These are phyloP conservation scores for Vicia faba DNA, from an alignment of 306 rosid genomes.

Conservation along the genomic window DNA sequence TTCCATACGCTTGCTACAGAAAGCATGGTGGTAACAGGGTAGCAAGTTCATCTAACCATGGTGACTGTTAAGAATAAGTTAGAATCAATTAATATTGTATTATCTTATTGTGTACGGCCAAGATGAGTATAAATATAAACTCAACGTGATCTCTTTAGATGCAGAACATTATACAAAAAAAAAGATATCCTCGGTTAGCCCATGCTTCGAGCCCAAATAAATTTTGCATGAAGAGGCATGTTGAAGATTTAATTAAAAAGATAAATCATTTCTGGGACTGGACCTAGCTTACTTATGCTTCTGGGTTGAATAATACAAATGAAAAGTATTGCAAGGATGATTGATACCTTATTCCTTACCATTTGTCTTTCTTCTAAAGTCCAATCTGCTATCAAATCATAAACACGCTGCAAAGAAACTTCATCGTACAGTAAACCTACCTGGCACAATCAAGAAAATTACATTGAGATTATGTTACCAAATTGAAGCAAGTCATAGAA, in stretches of 20 bases:
- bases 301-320: slow-evolving; percentile 20
- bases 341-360: slow-evolving; percentile 73
- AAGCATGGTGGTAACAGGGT: neutral
- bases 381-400: slow-evolving; percentile 87
- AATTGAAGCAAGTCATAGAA: slow-evolving; percentile 19
- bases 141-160: no score
- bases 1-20: no score
- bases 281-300: slow-evolving; percentile 10
- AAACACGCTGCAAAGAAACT: slow-evolving; percentile 68
- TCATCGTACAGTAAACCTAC: slow-evolving; percentile 86
- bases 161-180: no score
- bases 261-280: neutral
- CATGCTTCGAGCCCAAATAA: slow-evolving; percentile 19
- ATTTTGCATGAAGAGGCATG: slow-evolving; percentile 1
- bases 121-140: no score
- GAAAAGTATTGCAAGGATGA: slow-evolving; percentile 31
- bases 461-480: slow-evolving; percentile 32
- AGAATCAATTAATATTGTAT: no score
- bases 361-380: slow-evolving; percentile 66
- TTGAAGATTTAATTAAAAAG: neutral
- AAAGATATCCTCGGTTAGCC: slow-evolving; percentile 14
- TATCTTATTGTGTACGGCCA: no score
- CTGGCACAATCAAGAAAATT: slow-evolving; percentile 50
- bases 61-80: no score
- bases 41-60: neutral